Conservation (phyloP, 768 basidiomycete genomes). For the Chalciporus pseudorubinellus region DNA sequence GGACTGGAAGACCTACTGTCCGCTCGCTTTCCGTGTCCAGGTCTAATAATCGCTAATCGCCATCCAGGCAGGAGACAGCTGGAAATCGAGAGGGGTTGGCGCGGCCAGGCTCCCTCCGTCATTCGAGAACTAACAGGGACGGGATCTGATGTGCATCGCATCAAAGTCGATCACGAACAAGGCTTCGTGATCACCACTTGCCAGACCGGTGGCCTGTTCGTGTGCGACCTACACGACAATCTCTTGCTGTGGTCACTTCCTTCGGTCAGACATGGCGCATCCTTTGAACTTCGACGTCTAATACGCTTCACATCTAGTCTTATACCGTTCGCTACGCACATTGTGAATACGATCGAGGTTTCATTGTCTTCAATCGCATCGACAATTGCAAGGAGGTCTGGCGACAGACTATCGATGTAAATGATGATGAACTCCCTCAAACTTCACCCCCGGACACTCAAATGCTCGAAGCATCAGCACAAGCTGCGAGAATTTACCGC, state of each 20-base stretch:
- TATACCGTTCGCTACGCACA: conserved; percentile 47
- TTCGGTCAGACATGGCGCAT: conserved; percentile 35
- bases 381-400: conserved; percentile 68
- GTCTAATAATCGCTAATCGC: conserved; percentile 10
- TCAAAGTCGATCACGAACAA: conserved; percentile 69
- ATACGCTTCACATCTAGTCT: conserved; percentile 3
- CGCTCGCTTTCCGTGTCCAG: conserved; percentile 1
- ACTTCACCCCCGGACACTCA: conserved; percentile 35
- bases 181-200: conserved; percentile 61
- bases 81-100: conserved; percentile 52
- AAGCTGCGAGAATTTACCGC: conserved; percentile 18
- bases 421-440: conserved; percentile 17
- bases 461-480: conserved; percentile 20
- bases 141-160: conserved; percentile 55
- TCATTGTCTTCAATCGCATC: conserved; percentile 63
- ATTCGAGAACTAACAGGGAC: conserved; percentile 34
- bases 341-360: conserved; percentile 71
- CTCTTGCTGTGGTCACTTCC: conserved; percentile 62
- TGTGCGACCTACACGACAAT: conserved; percentile 52
- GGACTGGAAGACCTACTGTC: conserved; percentile 65
- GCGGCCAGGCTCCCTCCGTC: conserved; percentile 45
- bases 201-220: conserved; percentile 52
- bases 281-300: not conserved
- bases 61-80: conserved; percentile 44
- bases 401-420: conserved; percentile 44